Percentiles rank a stretch among this genome's conserved stretches.
phyloP scores from a whole-genome alignment of 331 rosid genomes.

The Malus hybrid region DNA sequence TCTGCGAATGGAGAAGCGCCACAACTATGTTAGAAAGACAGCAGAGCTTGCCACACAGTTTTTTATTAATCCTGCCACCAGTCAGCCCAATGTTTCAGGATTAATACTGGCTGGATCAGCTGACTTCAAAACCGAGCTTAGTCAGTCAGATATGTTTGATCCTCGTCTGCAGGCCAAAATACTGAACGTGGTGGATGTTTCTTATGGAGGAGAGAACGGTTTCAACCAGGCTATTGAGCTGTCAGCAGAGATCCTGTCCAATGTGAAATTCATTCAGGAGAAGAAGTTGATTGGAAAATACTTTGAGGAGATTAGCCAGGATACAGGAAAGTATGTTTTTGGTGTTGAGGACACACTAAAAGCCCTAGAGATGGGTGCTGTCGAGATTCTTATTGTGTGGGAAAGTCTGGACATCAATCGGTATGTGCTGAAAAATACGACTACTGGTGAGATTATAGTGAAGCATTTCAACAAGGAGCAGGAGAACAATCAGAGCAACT shows the following conservation, averaged over 20 bases:
- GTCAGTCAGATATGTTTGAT: conserved; percentile 85
- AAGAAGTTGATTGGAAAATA: conserved; percentile 59
- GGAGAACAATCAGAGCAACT: conserved; percentile 50
- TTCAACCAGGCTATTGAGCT: conserved; percentile 70
- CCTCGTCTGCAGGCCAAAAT: conserved; percentile 69
- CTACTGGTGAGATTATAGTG: conserved; percentile 34
- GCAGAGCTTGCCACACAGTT: conserved; percentile 80
- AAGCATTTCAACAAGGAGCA: conserved; percentile 60
- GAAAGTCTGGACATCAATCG: conserved; percentile 65
- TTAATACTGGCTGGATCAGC: conserved; percentile 73
- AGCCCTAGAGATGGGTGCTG: conserved; percentile 73
- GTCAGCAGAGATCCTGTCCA: conserved; percentile 62
- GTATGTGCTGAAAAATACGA: conserved; percentile 36
- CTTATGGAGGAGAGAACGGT: conserved; percentile 78
- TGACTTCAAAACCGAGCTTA: conserved; percentile 76
- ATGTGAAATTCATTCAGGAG: conserved; percentile 73
- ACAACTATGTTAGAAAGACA: conserved; percentile 72
- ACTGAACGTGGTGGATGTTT: conserved; percentile 68
- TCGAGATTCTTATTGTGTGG: conserved; percentile 74
- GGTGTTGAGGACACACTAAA: conserved; percentile 70
- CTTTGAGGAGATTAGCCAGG: conserved; percentile 78
- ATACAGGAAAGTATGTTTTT: conserved; percentile 72
- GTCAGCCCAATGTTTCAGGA: conserved; percentile 75
- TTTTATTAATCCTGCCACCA: conserved; percentile 62
- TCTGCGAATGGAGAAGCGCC: conserved; percentile 81